Base-by-base conservation (phyloP, 176 grass and related monocot species). In the Triticum dicoccoides region DNA sequence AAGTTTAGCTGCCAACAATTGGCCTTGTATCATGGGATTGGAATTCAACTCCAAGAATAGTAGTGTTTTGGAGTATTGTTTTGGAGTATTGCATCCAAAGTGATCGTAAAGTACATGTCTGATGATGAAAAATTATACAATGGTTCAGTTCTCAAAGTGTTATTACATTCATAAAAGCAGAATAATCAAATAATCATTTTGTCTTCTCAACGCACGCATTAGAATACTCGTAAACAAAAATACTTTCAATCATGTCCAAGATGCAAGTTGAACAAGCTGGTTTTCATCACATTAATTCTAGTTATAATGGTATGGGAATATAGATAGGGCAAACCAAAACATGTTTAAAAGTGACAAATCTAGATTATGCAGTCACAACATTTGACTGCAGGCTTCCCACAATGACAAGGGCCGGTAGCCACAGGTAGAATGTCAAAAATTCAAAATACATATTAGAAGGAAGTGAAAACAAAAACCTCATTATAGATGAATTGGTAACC, bases 401-500 rank as follows among this genome's bases (percentile, higher is more conserved):
- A 10, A 83, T 71, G 81, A 41, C 12, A 71, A 56, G 21, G 56
- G 24, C 10, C 12, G 41, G 70, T 62, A 24, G 42, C 17, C 54
- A 74, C 41, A 29, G 8, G 69, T 47, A 76, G 30, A 35, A 54
- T 49, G 52, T 52, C 21, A 85, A 41, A 37, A 37, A 37, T 37
- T 37, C 35, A 37, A 76, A 78, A 69, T 34, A 69, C 3, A 13
- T 30, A 73, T 84, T 62, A 58, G 5, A 80, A 69, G 23, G 24
- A 52, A 44, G 27, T 59, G 15, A 70, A 11, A 83, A 24, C 3
- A 71, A 73, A 87, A 75, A 98, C 96, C 96, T 98, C 96, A 64
- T 86, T 82, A 85, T 89, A 92, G 71, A 98, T 95, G 82, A 85
- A 89, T 88, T 89, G 87, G 63, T 72, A 82, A 51, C 82, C 82